Evolutionary conservation across 352 stramenopile species (phyloP).

Genomic region (Albugo candida): DNA sequence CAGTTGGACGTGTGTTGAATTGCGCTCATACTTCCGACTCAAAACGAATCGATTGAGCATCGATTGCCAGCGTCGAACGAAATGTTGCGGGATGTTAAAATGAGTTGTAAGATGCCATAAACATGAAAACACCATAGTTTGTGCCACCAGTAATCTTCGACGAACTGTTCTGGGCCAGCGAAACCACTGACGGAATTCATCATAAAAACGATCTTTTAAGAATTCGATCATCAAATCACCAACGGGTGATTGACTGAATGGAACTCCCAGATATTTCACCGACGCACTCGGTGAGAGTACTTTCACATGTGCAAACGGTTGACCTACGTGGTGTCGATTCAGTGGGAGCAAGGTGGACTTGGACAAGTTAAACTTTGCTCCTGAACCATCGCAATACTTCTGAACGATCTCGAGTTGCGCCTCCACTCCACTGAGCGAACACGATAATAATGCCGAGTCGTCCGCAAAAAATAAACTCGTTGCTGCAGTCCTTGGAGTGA

Average conservation of each 20-base stretch:
- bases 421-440: conserved; percentile 1
- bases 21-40: conserved; percentile 5
- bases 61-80: conserved; percentile 1
- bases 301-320: conserved; percentile 1
- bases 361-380: conserved; percentile 3
- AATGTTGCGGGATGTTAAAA: neutral
- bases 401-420: conserved; percentile 5
- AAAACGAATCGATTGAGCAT: conserved; percentile 7
- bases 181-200: conserved; percentile 6
- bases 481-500: neutral
- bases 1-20: conserved; percentile 2
- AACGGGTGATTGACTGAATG: conserved; percentile 5
- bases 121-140: conserved; percentile 5
- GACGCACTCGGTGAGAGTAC: conserved; percentile 1
- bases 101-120: conserved; percentile 5
- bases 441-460: conserved; percentile 4
- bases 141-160: conserved; percentile 1
- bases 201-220: conserved; percentile 6
- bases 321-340: conserved; percentile 1
- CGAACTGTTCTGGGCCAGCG: conserved; percentile 2
- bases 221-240: conserved; percentile 3
- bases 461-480: conserved; percentile 8
- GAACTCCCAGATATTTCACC: conserved; percentile 6
- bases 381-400: conserved; percentile 2
- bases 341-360: conserved; percentile 7